Percentiles rank a stretch among this genome's conserved stretches.
Evolutionary conservation across 768 basidiomycete genomes (phyloP).

Genomic region (Serendipita sp.): DNA sequence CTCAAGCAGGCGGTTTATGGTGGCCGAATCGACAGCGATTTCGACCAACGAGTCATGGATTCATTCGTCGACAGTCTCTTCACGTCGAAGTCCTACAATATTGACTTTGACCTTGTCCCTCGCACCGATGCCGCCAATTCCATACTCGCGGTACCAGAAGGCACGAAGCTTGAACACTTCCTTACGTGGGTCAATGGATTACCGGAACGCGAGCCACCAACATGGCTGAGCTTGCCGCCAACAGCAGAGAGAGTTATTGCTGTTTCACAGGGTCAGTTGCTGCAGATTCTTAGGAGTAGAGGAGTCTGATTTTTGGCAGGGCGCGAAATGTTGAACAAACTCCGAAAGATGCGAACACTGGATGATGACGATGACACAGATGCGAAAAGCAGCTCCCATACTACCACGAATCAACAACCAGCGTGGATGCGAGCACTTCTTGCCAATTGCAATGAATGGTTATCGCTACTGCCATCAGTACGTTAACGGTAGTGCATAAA

Average conservation of each 20-base stretch:
- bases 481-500: conserved; percentile 15
- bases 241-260: conserved; percentile 89
- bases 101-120: conserved; percentile 80
- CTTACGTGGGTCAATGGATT: conserved; percentile 74
- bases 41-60: conserved; percentile 84
- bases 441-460: conserved; percentile 75
- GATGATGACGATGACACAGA: conserved; percentile 68
- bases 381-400: conserved; percentile 42
- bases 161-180: conserved; percentile 86
- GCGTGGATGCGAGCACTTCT: conserved; percentile 87
- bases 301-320: conserved; percentile 29
- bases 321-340: conserved; percentile 64
- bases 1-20: conserved; percentile 96
- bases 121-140: conserved; percentile 31
- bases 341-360: conserved; percentile 85
- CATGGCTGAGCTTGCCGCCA: conserved; percentile 86
- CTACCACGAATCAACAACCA: conserved; percentile 40
- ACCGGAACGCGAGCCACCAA: conserved; percentile 86
- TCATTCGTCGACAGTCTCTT: conserved; percentile 87
- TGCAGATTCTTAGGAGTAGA: background rate
- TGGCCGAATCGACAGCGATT: conserved; percentile 85
- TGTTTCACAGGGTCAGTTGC: conserved; percentile 59
- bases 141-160: conserved; percentile 65
- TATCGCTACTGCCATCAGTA: conserved; percentile 59
- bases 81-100: conserved; percentile 76